Evolutionary conservation across 208 protist species (phyloP), one percentile per base, ranked within the genome.

Genomic region (Leishmania aethiopica): DNA sequence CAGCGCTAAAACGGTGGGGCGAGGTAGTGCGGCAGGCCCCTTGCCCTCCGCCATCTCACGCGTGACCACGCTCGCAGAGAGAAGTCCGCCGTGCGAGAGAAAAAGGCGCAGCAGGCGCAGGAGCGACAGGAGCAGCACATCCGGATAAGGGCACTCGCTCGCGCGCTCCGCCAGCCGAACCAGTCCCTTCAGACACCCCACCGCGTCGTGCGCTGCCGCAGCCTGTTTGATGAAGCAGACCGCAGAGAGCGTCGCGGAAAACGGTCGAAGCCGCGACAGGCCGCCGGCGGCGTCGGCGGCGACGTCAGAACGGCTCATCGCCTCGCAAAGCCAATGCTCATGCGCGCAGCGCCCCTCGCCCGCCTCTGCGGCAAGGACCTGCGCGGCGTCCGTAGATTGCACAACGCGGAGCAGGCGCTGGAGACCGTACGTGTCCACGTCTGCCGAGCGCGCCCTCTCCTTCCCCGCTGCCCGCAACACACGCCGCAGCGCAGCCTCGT

Each of bases 341-440:
- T 95, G 87, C 28, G 92, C 83, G 84, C 87, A 88, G 37, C 83
- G 84, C n/a, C 85, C 87, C 57, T 80, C 81, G 32, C 74, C 35
- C 51, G 66, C 81, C 62, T 83, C 77, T 11, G 19, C 72, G 13
- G 49, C 35, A 19, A 83, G 70, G 11, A 84, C 70, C 51, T 78
- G 59, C 35, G 51, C 35, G 10, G 64, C 91, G 19, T 77, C 60
- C 10, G 59, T 57, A 67, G 80, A 77, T n/a, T 84, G 80, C 64
- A 97, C 80, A 25, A 90, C 92, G 67, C 75, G 78, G 35, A 96
- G 55, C 47, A 97, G 77, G 42, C 93, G 88, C 83, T 96, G 89
- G 49, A 95, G 72, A 6, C 90, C 95, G 80, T 94, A 86, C 42
- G 84, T 82, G 84, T 96, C 92, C 32, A 97, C 49, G 73, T 97